Evolutionary conservation across 148 eudicot species (phyloP), one percentile per base, ranked within the genome.

Genomic region (Suaeda aralocaspica): DNA sequence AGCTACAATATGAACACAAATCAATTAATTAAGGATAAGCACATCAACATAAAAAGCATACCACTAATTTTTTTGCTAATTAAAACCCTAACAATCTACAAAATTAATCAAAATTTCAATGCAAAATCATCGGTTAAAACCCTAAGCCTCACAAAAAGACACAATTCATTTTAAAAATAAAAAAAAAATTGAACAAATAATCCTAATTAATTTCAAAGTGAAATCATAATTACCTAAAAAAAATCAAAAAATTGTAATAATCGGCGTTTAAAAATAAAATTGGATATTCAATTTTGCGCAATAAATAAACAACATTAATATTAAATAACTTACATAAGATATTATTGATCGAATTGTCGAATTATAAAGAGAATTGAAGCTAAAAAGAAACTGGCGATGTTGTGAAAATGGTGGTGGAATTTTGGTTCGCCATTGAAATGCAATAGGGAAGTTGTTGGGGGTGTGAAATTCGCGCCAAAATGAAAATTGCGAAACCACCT

Each of bases 381-480:
- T 30, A 1, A 28, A 45, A 28, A 31, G 1, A 24, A 68, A 51
- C 71, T 68, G 21, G 34, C 22, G 46, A 2, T 25, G 24, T 21
- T 44, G 42, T 8, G 49, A 45, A 59, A 29, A 39, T 4, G 21
- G 7, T 13, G 63, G 36, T 15, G 16, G 39, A 3, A 58, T 0
- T 30, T 16, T 28, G 11, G 49, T 8, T 39, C 49, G 49, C 6
- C 49, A 45, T 45, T 45, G 49, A 9, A 45, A 8, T 58, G 62
- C 25, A 53, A 31, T 3, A 16, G 15, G 3, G 12, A n/a, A n/a
- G 11, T 26, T 26, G 30, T 8, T 6, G 12, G 1, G 0, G 4
- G 5, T 12, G 60, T 12, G 30, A 33, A 69, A 56, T 56, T 57
- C 52, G 72, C 72, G 64, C 72, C 72, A 69, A 57, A 39, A 4